Evolutionary conservation across 2,329 filamentous ascomycete genomes (phyloP).

Genomic region (Hymenotorrendiella dingleyae): DNA sequence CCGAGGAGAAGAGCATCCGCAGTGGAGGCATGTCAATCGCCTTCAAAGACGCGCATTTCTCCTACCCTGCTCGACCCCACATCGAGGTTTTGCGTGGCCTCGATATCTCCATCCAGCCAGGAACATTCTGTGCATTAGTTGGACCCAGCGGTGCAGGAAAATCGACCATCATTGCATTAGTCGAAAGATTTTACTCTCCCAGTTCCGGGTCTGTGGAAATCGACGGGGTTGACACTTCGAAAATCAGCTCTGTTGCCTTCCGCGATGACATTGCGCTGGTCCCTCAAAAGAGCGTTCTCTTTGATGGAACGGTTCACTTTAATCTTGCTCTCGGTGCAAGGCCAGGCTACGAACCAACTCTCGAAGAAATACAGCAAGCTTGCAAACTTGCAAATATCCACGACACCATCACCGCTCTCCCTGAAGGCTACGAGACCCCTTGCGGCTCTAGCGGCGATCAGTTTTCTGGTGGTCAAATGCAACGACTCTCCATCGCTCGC

Average conservation of each 20-base stretch:
- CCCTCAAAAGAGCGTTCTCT: slow-evolving; percentile 52
- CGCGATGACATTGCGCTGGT: slow-evolving; percentile 50
- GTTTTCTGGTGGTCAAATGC: slow-evolving; percentile 72
- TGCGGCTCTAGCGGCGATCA: slow-evolving; percentile 66
- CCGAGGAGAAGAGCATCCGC: slow-evolving; percentile 36
- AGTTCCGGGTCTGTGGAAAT: slow-evolving; percentile 17
- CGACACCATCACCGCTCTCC: slow-evolving; percentile 57
- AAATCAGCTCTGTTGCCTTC: slow-evolving; percentile 38
- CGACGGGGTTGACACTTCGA: slow-evolving; percentile 37
- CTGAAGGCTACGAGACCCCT: slow-evolving; percentile 59
- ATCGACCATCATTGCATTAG: slow-evolving; percentile 55
- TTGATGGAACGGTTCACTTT: slow-evolving; percentile 50
- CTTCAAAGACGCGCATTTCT: slow-evolving; percentile 53
- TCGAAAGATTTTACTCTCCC: slow-evolving; percentile 45
- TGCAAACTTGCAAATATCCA: slow-evolving; percentile 63
- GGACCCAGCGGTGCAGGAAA: slow-evolving; percentile 63
- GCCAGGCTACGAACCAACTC: slow-evolving; percentile 47
- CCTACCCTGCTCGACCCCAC: slow-evolving; percentile 59
- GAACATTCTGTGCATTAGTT: slow-evolving; percentile 58
- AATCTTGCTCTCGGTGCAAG: slow-evolving; percentile 50
- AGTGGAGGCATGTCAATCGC: not conserved
- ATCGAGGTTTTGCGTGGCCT: slow-evolving; percentile 50
- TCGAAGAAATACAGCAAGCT: slow-evolving; percentile 59
- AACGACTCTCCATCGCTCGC: slow-evolving; percentile 71
- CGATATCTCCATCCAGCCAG: slow-evolving; percentile 49